phyloP scores from a whole-genome alignment of 2,329 filamentous ascomycete genomes.

The Intubia oerlemansii region DNA sequence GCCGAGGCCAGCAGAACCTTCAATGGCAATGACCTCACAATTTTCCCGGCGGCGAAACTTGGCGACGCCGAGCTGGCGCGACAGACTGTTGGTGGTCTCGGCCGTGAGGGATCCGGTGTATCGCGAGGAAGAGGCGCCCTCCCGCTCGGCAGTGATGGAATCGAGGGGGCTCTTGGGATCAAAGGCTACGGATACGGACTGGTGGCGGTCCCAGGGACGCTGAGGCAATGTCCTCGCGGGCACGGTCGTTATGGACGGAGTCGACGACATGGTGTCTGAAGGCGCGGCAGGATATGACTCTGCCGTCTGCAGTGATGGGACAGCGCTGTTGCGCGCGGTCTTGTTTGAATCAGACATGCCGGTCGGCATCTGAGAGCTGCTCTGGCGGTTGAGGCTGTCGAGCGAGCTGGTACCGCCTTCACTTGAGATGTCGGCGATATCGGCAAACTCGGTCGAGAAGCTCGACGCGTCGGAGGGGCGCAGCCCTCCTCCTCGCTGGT shows the following conservation, averaged over 20 bases:
- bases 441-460: conserved; percentile 26
- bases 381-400: conserved; percentile 27
- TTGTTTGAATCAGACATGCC: conserved; percentile 20
- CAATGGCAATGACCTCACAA: conserved; percentile 39
- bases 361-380: conserved; percentile 26
- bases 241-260: conserved; percentile 16
- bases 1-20: conserved; percentile 40
- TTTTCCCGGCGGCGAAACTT: conserved; percentile 41
- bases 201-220: conserved; percentile 29
- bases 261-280: conserved; percentile 25
- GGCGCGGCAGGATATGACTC: conserved; percentile 24
- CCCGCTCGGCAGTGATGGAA: conserved; percentile 20
- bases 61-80: conserved; percentile 29
- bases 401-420: conserved; percentile 33
- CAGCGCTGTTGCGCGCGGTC: conserved; percentile 16
- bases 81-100: conserved; percentile 27
- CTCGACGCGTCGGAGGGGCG: conserved; percentile 32
- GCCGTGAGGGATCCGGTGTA: conserved; percentile 15
- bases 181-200: conserved; percentile 25
- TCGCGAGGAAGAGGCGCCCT: conserved; percentile 17
- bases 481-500: conserved; percentile 18
- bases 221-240: conserved; percentile 16
- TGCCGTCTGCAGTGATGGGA: conserved; percentile 17
- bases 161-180: conserved; percentile 27
- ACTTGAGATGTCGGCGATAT: conserved; percentile 32